A percentile compares a stretch with the other conserved stretches of the same genome.
Conservation (phyloP, 1,284 basidiomycete genomes). For the Ceraceosorus bombacis region DNA sequence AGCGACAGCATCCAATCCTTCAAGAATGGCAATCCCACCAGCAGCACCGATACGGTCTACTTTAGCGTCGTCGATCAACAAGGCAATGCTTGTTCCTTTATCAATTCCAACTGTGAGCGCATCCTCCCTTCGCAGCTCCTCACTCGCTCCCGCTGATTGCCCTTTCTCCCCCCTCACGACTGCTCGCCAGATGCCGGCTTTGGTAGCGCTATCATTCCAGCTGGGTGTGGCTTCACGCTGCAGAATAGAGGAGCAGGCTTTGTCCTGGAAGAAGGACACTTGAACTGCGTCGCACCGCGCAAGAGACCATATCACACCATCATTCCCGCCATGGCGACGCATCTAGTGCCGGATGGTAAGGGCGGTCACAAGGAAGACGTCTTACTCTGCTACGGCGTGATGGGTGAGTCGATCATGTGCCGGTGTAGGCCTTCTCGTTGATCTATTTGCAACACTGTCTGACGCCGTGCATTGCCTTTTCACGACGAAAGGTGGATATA, state of each 20-base stretch:
- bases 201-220: slow-evolving; percentile 65
- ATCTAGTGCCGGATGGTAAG: slow-evolving; percentile 25
- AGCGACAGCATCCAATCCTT: slow-evolving; percentile 60
- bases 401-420: slow-evolving; percentile 56
- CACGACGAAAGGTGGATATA: slow-evolving; percentile 58
- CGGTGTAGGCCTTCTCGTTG: neutral
- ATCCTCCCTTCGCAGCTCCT: neutral
- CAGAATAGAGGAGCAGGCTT: slow-evolving; percentile 89
- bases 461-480: neutral
- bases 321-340: slow-evolving; percentile 80
- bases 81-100: slow-evolving; percentile 90
- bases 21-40: slow-evolving; percentile 67
- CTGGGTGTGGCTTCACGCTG: slow-evolving; percentile 87
- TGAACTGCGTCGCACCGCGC: slow-evolving; percentile 60
- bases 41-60: slow-evolving; percentile 86
- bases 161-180: neutral
- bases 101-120: slow-evolving; percentile 73
- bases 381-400: slow-evolving; percentile 81
- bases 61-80: slow-evolving; percentile 64
- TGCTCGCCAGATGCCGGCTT: slow-evolving; percentile 49
- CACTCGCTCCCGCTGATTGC: neutral
- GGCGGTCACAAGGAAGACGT: slow-evolving; percentile 60
- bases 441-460: neutral
- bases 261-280: slow-evolving; percentile 67
- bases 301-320: slow-evolving; percentile 94